Percentiles rank a stretch among this genome's conserved stretches.
Evolutionary conservation across 2,329 filamentous ascomycete genomes (phyloP).

Genomic region (Eutypella sp.): DNA sequence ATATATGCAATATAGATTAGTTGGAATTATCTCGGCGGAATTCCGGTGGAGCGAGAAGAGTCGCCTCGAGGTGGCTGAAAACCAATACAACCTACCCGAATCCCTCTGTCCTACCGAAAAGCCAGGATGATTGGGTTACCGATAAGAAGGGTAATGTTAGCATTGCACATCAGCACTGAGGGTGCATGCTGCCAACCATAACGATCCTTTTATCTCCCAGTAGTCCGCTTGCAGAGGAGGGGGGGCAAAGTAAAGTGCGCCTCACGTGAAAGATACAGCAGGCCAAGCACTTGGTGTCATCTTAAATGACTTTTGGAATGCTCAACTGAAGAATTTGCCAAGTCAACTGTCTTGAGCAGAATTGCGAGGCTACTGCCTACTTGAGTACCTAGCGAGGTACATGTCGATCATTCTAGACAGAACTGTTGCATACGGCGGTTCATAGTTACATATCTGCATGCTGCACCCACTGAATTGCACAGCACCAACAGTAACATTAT

Average conservation of each 20-base stretch:
- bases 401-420: no score
- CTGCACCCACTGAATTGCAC: neutral
- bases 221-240: neutral
- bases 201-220: neutral
- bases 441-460: neutral
- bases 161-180: neutral
- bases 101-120: neutral
- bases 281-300: neutral
- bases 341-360: neutral
- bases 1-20: neutral
- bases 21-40: neutral
- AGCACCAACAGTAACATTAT: neutral
- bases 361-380: neutral
- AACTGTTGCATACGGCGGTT: no score
- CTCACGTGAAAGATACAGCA: neutral
- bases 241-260: neutral
- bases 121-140: neutral
- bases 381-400: no score
- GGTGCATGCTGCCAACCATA: neutral
- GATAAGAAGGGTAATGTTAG: neutral
- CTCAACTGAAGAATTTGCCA: neutral
- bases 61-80: neutral
- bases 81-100: neutral
- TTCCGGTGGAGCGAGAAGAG: neutral
- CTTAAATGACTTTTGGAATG: neutral